Percentiles rank a stretch among this genome's conserved stretches.
Evolutionary conservation across 2,329 filamentous ascomycete genomes (phyloP).

Genomic region (Thielaviopsis cerberus): DNA sequence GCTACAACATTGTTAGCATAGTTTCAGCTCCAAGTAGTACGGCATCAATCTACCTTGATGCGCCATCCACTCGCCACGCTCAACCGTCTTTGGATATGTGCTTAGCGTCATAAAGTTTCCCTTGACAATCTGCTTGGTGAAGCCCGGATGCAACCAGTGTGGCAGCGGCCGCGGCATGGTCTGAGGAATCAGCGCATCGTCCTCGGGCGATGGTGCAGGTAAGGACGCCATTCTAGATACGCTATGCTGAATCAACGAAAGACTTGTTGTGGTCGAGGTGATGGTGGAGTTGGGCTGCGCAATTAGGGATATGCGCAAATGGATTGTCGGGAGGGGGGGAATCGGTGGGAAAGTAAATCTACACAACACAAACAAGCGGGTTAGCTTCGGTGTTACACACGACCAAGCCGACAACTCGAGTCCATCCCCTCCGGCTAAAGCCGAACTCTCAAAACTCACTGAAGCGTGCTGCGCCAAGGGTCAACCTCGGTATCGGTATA

Average conservation of each 20-base stretch:
- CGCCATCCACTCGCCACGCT: slow-evolving; percentile 72
- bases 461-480: not conserved
- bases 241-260: too few relatives aligned
- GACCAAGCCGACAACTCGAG: not conserved
- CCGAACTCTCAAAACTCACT: not conserved
- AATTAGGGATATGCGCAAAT: not conserved
- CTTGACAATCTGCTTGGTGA: slow-evolving; percentile 64
- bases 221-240: not conserved
- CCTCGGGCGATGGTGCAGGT: slow-evolving; percentile 8
- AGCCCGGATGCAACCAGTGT: slow-evolving; percentile 46
- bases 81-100: slow-evolving; percentile 65
- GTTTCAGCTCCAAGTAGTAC: not conserved
- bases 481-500: too few relatives aligned
- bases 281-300: not conserved
- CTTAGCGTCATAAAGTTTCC: slow-evolving; percentile 82
- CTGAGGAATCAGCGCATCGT: slow-evolving; percentile 9
- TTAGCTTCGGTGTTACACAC: not conserved
- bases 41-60: slow-evolving; percentile 47
- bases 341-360: not conserved
- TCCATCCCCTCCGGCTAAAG: not conserved
- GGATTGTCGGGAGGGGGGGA: not conserved
- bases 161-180: slow-evolving; percentile 24
- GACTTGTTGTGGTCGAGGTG: too few relatives aligned
- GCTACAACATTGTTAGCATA: slow-evolving; percentile 29
- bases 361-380: not conserved